These are phyloP conservation scores for Cladophialophora bantiana DNA, from an alignment of 2,329 filamentous ascomycete species.

Conservation along the genomic window DNA sequence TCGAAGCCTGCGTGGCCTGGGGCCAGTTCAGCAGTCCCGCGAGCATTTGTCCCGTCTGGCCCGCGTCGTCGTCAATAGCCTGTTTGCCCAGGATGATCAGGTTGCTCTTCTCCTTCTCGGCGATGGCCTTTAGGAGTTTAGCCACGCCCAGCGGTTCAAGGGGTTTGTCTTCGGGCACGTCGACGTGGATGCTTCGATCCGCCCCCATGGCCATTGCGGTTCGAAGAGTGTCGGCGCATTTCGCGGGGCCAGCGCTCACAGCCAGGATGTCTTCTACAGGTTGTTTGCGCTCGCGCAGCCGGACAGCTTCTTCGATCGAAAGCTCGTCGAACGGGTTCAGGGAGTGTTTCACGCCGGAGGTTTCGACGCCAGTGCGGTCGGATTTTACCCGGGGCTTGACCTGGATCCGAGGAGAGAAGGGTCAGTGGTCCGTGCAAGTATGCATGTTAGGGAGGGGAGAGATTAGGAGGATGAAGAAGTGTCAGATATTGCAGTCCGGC, in stretches of 20 bases:
- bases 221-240: conserved; percentile 85
- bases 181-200: conserved; percentile 88
- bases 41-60: conserved; percentile 97
- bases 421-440: neutral
- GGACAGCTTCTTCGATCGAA: conserved; percentile 93
- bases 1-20: conserved; percentile 91
- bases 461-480: neutral
- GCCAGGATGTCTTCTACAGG: conserved; percentile 92
- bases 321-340: conserved; percentile 99
- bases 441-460: neutral
- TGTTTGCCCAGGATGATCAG: conserved; percentile 95
- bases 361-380: conserved; percentile 85
- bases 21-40: conserved; percentile 90
- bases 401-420: conserved; percentile 47
- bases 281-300: conserved; percentile 84
- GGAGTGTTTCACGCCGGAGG: conserved; percentile 90
- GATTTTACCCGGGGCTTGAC: conserved; percentile 75
- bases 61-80: conserved; percentile 95
- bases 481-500: neutral
- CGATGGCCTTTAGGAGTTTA: conserved; percentile 82
- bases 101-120: conserved; percentile 85
- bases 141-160: conserved; percentile 91
- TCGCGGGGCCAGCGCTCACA: conserved; percentile 85
- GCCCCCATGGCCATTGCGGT: conserved; percentile 99
- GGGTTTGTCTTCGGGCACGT: conserved; percentile 71